Evolutionary conservation across 2,329 filamentous ascomycete species (phyloP).

Genomic region (Fusarium duplospermum): DNA sequence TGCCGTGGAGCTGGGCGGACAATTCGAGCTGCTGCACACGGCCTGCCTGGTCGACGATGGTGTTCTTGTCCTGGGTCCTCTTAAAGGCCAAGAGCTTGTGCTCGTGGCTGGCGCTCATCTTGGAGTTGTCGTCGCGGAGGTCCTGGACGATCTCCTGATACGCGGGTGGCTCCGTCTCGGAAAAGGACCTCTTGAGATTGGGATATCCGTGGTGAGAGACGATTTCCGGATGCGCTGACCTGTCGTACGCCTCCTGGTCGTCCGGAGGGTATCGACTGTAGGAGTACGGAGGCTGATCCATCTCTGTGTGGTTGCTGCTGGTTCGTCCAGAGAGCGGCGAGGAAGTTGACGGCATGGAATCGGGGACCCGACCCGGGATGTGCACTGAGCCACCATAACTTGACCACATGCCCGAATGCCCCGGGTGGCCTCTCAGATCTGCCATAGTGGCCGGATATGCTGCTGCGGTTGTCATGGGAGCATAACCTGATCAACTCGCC

Average conservation of each 20-base stretch:
- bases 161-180: constrained; percentile 64
- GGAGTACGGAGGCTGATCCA: constrained; percentile 63
- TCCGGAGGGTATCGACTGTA: constrained; percentile 68
- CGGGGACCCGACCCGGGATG: constrained; percentile 63
- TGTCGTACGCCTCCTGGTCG: constrained; percentile 65
- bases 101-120: constrained; percentile 69
- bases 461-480: constrained; percentile 70
- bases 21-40: constrained; percentile 71
- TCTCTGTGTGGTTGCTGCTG: constrained; percentile 60
- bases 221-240: constrained; percentile 61
- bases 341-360: constrained; percentile 59
- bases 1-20: constrained; percentile 83
- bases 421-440: constrained; percentile 70
- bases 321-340: constrained; percentile 63
- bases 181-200: constrained; percentile 68
- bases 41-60: constrained; percentile 69
- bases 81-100: constrained; percentile 71
- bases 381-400: constrained; percentile 67
- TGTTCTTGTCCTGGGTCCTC: constrained; percentile 68
- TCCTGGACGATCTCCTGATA: constrained; percentile 73
- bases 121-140: constrained; percentile 67
- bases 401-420: constrained; percentile 68
- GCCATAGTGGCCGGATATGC: constrained; percentile 72
- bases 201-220: constrained; percentile 64
- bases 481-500: constrained; percentile 54